A percentile compares a stretch with the other conserved stretches of the same genome.
These are phyloP conservation scores for Naganishia vishniacii DNA, from an alignment of 768 basidiomycete species.

Conservation along the genomic window DNA sequence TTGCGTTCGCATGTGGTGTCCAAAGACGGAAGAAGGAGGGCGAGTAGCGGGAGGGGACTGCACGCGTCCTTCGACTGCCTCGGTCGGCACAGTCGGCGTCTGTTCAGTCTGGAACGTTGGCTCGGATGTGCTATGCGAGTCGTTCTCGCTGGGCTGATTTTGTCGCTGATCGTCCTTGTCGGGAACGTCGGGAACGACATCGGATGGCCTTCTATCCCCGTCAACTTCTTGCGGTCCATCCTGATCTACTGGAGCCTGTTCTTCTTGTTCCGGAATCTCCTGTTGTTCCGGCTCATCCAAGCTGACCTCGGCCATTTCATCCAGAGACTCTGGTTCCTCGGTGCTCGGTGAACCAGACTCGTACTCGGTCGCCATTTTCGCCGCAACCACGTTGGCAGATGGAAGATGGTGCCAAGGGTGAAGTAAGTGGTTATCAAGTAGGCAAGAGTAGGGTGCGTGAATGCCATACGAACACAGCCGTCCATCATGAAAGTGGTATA, in stretches of 20 bases:
- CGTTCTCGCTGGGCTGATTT: too few species aligned
- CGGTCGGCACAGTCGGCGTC: not conserved
- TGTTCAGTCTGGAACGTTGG: not conserved
- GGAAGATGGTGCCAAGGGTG: too few species aligned
- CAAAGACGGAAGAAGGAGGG: constrained; percentile 2
- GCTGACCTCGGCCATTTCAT: constrained; percentile 17
- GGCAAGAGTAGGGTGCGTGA: too few species aligned
- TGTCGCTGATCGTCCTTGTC: not conserved
- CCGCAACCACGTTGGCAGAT: too few species aligned
- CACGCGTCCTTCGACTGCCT: not conserved
- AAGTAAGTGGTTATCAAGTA: too few species aligned
- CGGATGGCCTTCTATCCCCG: too few species aligned
- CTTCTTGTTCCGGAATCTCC: not conserved
- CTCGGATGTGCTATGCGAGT: not conserved
- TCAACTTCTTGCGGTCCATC: too few species aligned
- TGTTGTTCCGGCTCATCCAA: constrained; percentile 5
- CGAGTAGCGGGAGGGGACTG: not conserved
- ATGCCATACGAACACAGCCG: too few species aligned
- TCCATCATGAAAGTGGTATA: too few species aligned
- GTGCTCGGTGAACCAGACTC: not conserved
- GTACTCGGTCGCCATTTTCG: not conserved
- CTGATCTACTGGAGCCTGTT: not conserved
- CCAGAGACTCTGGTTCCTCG: not conserved
- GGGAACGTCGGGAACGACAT: not conserved
- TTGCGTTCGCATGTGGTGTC: not conserved